Evolutionary conservation across 2,329 filamentous ascomycete species (phyloP).

Genomic region (Didymella lethalis): DNA sequence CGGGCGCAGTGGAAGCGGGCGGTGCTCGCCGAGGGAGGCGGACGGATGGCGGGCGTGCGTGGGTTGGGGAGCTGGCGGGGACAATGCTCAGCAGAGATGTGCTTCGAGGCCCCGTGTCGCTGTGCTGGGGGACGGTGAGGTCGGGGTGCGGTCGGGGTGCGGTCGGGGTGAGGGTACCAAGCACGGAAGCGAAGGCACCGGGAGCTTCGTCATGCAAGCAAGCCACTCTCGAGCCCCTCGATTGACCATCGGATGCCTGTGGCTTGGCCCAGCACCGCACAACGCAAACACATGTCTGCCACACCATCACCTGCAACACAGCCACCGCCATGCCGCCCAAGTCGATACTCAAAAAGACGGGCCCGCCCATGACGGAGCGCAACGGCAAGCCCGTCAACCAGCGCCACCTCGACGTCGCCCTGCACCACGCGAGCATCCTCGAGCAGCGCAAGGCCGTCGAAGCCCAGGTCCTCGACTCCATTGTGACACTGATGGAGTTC

Average conservation of each 20-base stretch:
- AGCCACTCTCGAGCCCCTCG: background rate
- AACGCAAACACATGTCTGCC: background rate
- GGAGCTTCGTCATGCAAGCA: constrained; percentile 18
- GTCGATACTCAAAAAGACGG: constrained; percentile 56
- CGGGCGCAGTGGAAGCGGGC: constrained; percentile 11
- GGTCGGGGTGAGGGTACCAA: constrained; percentile 18
- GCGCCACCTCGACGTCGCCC: constrained; percentile 68
- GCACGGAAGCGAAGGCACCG: constrained; percentile 22
- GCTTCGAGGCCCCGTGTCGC: constrained; percentile 24
- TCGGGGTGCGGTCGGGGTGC: constrained; percentile 18
- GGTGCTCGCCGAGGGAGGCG: constrained; percentile 16
- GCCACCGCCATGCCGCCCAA: constrained; percentile 49
- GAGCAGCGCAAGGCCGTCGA: constrained; percentile 84
- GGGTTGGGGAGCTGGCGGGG: background rate
- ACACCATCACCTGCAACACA: background rate
- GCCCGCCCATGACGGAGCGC: constrained; percentile 31
- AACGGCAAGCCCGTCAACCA: constrained; percentile 45
- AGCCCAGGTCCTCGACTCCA: constrained; percentile 72
- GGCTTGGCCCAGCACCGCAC: background rate
- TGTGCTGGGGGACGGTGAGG: constrained; percentile 18
- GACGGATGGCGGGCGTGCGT: background rate
- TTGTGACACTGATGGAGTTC: constrained; percentile 74
- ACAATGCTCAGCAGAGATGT: constrained; percentile 15
- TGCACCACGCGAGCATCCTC: constrained; percentile 82
- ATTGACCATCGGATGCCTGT: constrained; percentile 6